Conservation (phyloP, 2,329 filamentous ascomycete species). For the Trichoderma brevicompactum region DNA sequence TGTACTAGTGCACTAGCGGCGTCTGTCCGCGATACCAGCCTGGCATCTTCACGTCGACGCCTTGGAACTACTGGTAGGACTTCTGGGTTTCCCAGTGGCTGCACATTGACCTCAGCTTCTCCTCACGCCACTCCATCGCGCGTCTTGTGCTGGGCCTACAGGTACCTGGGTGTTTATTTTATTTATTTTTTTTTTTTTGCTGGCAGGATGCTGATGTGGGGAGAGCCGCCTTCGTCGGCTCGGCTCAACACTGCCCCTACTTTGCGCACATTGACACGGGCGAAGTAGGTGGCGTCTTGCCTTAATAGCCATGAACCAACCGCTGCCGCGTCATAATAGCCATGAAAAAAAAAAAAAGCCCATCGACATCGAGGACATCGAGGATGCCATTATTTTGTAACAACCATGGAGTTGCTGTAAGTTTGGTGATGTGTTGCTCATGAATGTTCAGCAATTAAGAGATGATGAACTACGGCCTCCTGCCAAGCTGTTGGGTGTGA, state of each 20-base stretch:
- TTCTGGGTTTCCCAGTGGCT: not conserved
- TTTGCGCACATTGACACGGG: not conserved
- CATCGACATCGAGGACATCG: too few species aligned
- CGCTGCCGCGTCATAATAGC: not conserved
- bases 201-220: not conserved
- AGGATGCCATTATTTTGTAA: too few species aligned
- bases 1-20: too few species aligned
- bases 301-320: slow-evolving; percentile 14
- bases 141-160: not conserved
- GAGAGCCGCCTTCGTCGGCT: not conserved
- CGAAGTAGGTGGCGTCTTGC: slow-evolving; percentile 17
- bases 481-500: too few species aligned
- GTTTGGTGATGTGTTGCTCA: too few species aligned
- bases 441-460: too few species aligned
- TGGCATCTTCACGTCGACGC: not conserved
- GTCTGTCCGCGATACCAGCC: not conserved
- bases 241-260: not conserved
- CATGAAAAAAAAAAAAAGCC: too few species aligned
- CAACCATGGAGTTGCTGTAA: too few species aligned
- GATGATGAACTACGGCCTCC: too few species aligned
- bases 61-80: not conserved
- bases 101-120: not conserved
- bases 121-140: not conserved
- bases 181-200: too few species aligned
- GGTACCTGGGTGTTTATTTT: not conserved